These are phyloP conservation scores for Aspergillus fumigatus DNA, from an alignment of 2,329 filamentous ascomycete genomes.

Conservation along the genomic window DNA sequence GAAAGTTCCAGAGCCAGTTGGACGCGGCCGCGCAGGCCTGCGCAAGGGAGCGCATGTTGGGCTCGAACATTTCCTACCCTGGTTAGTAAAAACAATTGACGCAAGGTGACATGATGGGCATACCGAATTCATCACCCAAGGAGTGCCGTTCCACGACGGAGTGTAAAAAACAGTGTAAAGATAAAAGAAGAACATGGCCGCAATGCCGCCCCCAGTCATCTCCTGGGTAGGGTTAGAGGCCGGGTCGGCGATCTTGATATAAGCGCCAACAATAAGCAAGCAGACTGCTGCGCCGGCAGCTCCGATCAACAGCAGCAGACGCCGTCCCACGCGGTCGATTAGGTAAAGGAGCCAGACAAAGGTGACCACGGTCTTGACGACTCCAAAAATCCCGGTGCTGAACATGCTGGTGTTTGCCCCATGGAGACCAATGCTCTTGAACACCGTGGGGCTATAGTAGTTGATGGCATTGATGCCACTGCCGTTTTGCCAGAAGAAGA, in stretches of 20 bases:
- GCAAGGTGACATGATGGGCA: slow-evolving; percentile 2
- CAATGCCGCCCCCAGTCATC: slow-evolving; percentile 33
- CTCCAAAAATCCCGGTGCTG: slow-evolving; percentile 72
- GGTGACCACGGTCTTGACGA: slow-evolving; percentile 67
- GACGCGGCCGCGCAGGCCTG: slow-evolving; percentile 59
- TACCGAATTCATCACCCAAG: slow-evolving; percentile 67
- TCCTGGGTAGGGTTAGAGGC: slow-evolving; percentile 15
- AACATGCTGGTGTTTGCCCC: slow-evolving; percentile 57
- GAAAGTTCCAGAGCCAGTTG: slow-evolving; percentile 39
- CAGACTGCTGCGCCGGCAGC: slow-evolving; percentile 54
- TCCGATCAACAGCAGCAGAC: slow-evolving; percentile 62
- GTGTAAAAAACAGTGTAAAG: slow-evolving; percentile 72
- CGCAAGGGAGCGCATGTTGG: slow-evolving; percentile 64
- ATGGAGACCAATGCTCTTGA: slow-evolving; percentile 60
- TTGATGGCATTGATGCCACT: slow-evolving; percentile 74
- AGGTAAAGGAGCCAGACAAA: slow-evolving; percentile 66
- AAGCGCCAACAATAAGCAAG: slow-evolving; percentile 35
- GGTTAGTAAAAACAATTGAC: slow-evolving; percentile 8
- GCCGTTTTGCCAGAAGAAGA: slow-evolving; percentile 78
- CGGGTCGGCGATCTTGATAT: slow-evolving; percentile 33
- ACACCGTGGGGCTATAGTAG: slow-evolving; percentile 68
- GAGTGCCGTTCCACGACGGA: slow-evolving; percentile 68
- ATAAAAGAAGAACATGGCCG: slow-evolving; percentile 63
- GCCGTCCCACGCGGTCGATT: slow-evolving; percentile 61
- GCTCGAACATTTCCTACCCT: slow-evolving; percentile 62